phyloP scores from a whole-genome alignment of 1,284 basidiomycete species.

The Volvariella surrecta region DNA sequence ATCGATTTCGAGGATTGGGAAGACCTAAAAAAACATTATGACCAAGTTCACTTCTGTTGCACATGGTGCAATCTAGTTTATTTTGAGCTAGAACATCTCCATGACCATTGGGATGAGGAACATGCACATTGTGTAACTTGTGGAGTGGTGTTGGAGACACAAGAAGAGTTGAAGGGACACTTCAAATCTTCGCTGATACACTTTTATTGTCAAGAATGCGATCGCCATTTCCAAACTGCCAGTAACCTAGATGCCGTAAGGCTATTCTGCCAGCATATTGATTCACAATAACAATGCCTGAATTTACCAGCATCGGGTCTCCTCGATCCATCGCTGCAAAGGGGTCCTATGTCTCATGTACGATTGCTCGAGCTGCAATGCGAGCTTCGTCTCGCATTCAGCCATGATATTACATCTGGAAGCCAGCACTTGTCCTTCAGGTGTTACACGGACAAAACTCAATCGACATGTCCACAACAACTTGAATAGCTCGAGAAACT shows the following conservation, averaged over 20 bases:
- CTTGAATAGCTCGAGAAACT: no score
- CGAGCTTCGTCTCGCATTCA: constrained; percentile 31
- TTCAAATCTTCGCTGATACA: constrained; percentile 32
- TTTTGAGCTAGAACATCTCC: no score
- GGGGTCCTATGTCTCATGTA: constrained; percentile 28
- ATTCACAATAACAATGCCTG: no score
- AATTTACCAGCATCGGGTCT: constrained; percentile 24
- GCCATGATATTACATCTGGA: constrained; percentile 20
- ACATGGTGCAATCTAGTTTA: no score
- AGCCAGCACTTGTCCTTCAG: no score
- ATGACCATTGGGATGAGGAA: constrained; percentile 20
- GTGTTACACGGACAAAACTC: no score
- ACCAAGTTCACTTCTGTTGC: no score
- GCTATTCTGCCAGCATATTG: constrained; percentile 1
- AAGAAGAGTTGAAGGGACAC: constrained; percentile 34
- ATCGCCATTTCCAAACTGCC: constrained; percentile 29
- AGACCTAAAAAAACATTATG: no score
- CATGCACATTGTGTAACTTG: constrained; percentile 37
- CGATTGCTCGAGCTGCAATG: constrained; percentile 25
- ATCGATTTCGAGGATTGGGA: no score
- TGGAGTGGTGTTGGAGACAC: constrained; percentile 27
- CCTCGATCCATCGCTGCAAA: constrained; percentile 27
- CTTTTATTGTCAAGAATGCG: constrained; percentile 38
- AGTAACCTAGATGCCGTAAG: constrained; percentile 26
- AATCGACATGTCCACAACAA: no score